Base-by-base conservation (phyloP, 169 alveolate genomes). In the Plasmodium malariae region DNA sequence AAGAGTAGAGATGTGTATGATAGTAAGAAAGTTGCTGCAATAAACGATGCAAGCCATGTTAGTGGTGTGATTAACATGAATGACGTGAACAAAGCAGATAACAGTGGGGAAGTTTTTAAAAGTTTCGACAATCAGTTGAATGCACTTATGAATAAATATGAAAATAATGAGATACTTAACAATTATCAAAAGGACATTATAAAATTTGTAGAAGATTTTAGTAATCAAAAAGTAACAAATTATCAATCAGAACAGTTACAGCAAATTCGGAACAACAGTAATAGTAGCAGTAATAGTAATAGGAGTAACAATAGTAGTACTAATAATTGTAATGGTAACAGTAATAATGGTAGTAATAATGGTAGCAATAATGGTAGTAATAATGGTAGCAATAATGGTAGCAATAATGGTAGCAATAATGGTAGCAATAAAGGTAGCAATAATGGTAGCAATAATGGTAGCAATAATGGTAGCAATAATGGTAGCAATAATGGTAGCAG, bases 101-200 rank as follows among this genome's bases (percentile, higher is more conserved):
- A 30, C 21, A 57, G 68, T 19, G 9, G n/a, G 57, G 59, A 74
- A 3, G 17, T 2, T 19, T 57, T 28, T 45, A 45, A 74, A 24
- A 55, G 57, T 5, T 57, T 74, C 1, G 59, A 74, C 24, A 57
- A 45, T n/a, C 43, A 74, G 6, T 55, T 74, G 30, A 57, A 65
- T 34, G 28, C 34, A 17, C 24, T 60, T 28, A 76, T 60, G 63
- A 76, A 59, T 19, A 76, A 45, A 36, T 62, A 76, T 76, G 76
- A 76, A 62, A 60, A 76, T 43, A 30, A 62, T 32, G 68, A 76
- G 28, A 32, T 17, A 0, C 65, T 54, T 1, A 11, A 32, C 19
- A 48, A 76, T 19, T 76, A 60, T 36, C 65, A 40, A 54, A 60
- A 48, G 21, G 11, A 68, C 7, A 4, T 76, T 32, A 43, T 28